Evolutionary conservation across 768 basidiomycete genomes (phyloP).

Genomic region (Antrodiella citrinella): DNA sequence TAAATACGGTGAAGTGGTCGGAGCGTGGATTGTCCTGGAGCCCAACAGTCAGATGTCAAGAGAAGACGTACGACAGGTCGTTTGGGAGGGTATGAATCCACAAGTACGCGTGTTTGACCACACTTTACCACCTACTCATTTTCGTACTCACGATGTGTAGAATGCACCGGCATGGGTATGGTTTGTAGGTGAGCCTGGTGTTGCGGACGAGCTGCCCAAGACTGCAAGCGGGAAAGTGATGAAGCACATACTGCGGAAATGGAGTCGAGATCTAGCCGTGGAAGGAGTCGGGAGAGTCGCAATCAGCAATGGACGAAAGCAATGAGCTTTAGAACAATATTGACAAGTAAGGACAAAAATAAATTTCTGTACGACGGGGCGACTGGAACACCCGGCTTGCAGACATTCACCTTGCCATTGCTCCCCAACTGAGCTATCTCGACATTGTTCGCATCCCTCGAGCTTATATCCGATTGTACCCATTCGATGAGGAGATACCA

Average conservation of each 20-base stretch:
- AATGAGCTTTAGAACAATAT: neutral
- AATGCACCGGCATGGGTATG: conserved; percentile 79
- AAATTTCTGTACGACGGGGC: neutral
- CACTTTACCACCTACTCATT: too few species aligned
- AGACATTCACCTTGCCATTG: neutral
- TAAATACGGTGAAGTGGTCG: conserved; percentile 71
- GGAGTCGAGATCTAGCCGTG: conserved; percentile 58
- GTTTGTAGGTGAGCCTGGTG: conserved; percentile 66
- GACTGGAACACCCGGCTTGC: neutral
- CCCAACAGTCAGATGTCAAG: conserved; percentile 19
- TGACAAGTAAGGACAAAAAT: neutral
- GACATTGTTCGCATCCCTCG: neutral
- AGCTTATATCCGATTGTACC: too few species aligned
- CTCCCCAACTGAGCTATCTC: neutral
- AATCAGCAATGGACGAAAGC: neutral
- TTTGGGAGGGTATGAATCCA: conserved; percentile 62
- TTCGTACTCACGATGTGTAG: conserved; percentile 30
- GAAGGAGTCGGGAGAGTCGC: conserved; percentile 12
- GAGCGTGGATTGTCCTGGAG: conserved; percentile 65
- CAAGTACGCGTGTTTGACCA: too few species aligned
- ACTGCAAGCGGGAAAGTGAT: conserved; percentile 84
- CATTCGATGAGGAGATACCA: too few species aligned
- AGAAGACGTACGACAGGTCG: conserved; percentile 46
- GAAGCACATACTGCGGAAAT: conserved; percentile 69
- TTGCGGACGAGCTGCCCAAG: conserved; percentile 57